Percentiles rank a stretch among this genome's conserved stretches.
Evolutionary conservation across 768 basidiomycete species (phyloP).

Genomic region (Phylloporus arenicola): DNA sequence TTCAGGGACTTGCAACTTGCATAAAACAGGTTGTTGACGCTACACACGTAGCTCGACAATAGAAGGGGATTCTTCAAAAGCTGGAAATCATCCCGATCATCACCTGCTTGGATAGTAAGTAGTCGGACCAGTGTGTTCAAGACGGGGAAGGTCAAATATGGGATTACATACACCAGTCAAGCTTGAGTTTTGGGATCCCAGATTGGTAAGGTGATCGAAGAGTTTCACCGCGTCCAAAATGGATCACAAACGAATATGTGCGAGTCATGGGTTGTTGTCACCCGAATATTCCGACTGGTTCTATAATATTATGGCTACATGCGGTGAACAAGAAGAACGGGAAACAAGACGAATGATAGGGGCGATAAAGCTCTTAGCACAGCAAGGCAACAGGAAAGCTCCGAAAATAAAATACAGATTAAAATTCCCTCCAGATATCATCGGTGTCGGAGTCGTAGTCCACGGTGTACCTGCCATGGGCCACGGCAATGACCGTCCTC

Average conservation of each 20-base stretch:
- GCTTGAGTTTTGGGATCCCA: conserved; percentile 19
- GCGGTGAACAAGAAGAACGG: conserved; percentile 12
- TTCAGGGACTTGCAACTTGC: conserved; percentile 3
- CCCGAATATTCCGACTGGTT: conserved; percentile 4
- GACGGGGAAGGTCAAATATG: conserved; percentile 6
- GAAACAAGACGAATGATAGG: conserved; percentile 5
- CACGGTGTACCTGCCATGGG: conserved; percentile 26
- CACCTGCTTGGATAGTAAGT: too few species aligned
- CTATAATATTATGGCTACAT: conserved; percentile 15
- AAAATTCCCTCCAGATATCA: conserved; percentile 31
- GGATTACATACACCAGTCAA: conserved; percentile 18
- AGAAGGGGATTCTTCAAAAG: too few species aligned
- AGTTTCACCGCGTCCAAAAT: not conserved
- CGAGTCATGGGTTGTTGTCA: not conserved
- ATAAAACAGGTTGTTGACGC: not conserved
- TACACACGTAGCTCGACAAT: not conserved
- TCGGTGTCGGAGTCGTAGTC: conserved; percentile 25
- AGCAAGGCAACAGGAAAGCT: not conserved
- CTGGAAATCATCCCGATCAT: too few species aligned
- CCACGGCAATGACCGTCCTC: conserved; percentile 41
- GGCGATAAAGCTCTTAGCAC: conserved; percentile 1
- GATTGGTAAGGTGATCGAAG: conserved; percentile 4
- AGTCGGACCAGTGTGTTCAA: too few species aligned
- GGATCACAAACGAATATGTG: not conserved
- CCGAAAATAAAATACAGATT: conserved; percentile 13